phyloP scores from a whole-genome alignment of 441 rosid genomes.

The Omphalea diandra region DNA sequence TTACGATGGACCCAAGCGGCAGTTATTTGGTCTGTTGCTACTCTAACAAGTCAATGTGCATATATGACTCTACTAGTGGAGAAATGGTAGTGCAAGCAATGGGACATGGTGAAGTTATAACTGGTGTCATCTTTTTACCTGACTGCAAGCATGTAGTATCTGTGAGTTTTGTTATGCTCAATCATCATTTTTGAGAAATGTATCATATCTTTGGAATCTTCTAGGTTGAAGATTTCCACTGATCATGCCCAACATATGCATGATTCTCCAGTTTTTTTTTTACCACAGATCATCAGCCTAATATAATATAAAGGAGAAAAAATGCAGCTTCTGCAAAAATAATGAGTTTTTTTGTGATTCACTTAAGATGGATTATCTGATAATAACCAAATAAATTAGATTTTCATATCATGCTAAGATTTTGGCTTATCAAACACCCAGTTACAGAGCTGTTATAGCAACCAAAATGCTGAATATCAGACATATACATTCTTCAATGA shows the following conservation, averaged over 20 bases:
- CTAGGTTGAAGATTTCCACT: background rate
- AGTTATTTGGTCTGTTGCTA: slow-evolving; percentile 70
- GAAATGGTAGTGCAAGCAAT: slow-evolving; percentile 66
- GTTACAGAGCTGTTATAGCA: background rate
- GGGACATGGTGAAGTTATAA: slow-evolving; percentile 81
- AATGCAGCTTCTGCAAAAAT: background rate
- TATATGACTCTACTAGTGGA: slow-evolving; percentile 62
- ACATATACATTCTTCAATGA: background rate
- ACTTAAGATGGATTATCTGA: background rate
- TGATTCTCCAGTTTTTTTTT: slow-evolving; percentile 1
- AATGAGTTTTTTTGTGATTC: slow-evolving; percentile 1
- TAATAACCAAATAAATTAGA: background rate
- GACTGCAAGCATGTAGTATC: slow-evolving; percentile 86
- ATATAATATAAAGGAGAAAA: background rate
- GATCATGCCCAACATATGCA: background rate
- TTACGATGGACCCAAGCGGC: slow-evolving; percentile 78
- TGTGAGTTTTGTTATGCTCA: slow-evolving; percentile 49
- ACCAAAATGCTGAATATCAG: background rate
- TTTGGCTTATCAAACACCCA: background rate
- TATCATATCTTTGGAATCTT: slow-evolving; percentile 11
- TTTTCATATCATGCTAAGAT: background rate
- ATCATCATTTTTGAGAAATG: slow-evolving; percentile 7
- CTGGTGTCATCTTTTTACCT: slow-evolving; percentile 81
- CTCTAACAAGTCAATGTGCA: slow-evolving; percentile 72
- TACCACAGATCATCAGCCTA: background rate